Evolutionary conservation across 352 stramenopile species (phyloP), one percentile per base, ranked within the genome.

Genomic region (Phytophthora multivora): DNA sequence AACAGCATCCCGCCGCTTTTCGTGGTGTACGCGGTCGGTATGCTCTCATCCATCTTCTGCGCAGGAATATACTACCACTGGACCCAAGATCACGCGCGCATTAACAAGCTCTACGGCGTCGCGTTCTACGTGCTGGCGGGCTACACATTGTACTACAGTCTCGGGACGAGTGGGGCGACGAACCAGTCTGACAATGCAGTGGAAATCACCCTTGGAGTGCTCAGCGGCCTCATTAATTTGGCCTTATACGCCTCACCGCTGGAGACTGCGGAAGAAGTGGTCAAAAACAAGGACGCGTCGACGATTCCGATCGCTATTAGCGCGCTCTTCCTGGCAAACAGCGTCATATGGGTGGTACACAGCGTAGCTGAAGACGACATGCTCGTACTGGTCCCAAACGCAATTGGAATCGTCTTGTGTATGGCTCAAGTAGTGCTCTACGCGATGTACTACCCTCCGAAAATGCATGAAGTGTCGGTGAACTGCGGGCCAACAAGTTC

Each of bases 261-360:
- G 10, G 55, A 71, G 28, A 62, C 41, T 15, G 51, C 61, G 2
- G 49, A 46, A 12, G 23, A 55, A 5, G 62, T 66, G 19, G 42
- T 71, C 28, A n/a, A 51, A 23, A 63, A 16, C 5, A 62, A 63
- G 13, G 47, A 63, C 10, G 36, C 69, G 4, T 68, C 65, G 12
- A 77, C 63, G 26, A 75, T 86, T 39, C 73, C 73, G 4, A 76
- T 86, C 31, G 47, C 25, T 19, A 71, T 83, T 51, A 69, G 71
- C 18, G 35, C 54, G 2, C 50, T 77, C 2, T 65, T 64, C 10
- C 70, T 77, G 23, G 54, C 56, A 33, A 80, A 73, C 60, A 69
- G 73, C 43, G 51, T 59, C 1, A 57, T 73, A 1, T 82, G 73
- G 76, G 60, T 69, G 13, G 35, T 64, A 11, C 74, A 79, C 41